These are phyloP conservation scores for Arbutus unedo DNA, from an alignment of 148 eudicot genomes.

Conservation along the genomic window DNA sequence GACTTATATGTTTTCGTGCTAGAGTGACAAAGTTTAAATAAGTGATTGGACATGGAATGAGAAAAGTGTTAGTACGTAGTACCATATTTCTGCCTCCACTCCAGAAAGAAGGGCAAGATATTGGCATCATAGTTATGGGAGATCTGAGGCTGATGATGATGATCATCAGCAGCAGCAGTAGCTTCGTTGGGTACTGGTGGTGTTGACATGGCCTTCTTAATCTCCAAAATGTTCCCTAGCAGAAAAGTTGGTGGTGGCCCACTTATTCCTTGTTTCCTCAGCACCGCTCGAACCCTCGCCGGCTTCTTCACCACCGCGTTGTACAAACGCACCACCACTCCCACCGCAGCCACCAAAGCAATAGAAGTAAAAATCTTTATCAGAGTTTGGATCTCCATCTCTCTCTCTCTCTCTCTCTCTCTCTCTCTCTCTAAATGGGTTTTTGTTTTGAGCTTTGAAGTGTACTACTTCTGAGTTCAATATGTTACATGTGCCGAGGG, in stretches of 20 bases:
- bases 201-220: neutral
- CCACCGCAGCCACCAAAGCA: neutral
- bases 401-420: neutral
- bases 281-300: neutral
- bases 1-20: neutral
- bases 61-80: neutral
- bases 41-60: neutral
- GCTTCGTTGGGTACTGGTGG: neutral
- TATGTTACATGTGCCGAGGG: no score
- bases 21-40: neutral
- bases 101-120: constrained; percentile 3
- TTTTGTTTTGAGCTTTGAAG: no score
- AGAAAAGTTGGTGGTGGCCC: constrained; percentile 2
- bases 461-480: no score
- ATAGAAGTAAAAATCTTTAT: neutral
- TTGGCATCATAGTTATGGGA: neutral
- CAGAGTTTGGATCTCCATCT: neutral
- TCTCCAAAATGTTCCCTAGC: constrained; percentile 5
- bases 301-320: constrained; percentile 10
- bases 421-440: no score
- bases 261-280: constrained; percentile 7
- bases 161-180: neutral
- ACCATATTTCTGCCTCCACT: constrained; percentile 8
- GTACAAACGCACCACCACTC: neutral
- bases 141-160: neutral